Base-by-base conservation (phyloP, 2,329 filamentous ascomycete species). In the Samsoniella hepiali region DNA sequence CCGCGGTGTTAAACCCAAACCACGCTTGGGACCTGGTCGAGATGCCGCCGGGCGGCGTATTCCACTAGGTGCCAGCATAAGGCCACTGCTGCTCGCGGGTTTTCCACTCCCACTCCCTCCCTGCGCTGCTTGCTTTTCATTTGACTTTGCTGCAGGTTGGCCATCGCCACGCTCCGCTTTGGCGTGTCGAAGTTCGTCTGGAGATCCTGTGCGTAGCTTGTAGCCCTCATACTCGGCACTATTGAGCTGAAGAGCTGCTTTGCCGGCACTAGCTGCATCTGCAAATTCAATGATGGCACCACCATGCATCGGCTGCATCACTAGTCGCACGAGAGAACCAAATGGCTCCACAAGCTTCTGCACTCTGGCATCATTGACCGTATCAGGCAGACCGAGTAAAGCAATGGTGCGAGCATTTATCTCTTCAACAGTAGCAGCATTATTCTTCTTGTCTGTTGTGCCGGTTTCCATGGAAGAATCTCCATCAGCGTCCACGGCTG, bases 311-410 rank as follows among this genome's bases (percentile, higher is more conserved):
- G 93, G 91, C 53, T 92, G 88, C 11, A 97, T 81, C 13, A 90
- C 82, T 4, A 98, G 82, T 74, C 93, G 94, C 67, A 88, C 81
- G 31, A 97, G 81, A 1, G 82, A 75, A 0, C 92, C 93, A 51
- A 88, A 82, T 1, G 86, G 83, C 68, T 92, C 89, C 9, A 90
- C 87, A 3, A 96, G 79, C 0, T 87, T 82, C 51, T 86, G 86
- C 62, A 99, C 86, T 36, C 93, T 91, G 1, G 90, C 87, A 70
- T 96, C 91, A 67, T 96, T 97, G 70, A 98, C 86, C 0, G 93
- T 98, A 71, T 98, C 95, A 0, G 95, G 92, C 1, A 99, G 80
- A 66, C 93, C 90, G 76, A 97, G 85, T 34, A 99, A 79, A 10
- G 89, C 89, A 57, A 98, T 82, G 1, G 91, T 95, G 59, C 92